Evolutionary conservation across 2,329 filamentous ascomycete genomes (phyloP), one percentile per base, ranked within the genome.

Genomic region (Pestalotiopsis sp.): DNA sequence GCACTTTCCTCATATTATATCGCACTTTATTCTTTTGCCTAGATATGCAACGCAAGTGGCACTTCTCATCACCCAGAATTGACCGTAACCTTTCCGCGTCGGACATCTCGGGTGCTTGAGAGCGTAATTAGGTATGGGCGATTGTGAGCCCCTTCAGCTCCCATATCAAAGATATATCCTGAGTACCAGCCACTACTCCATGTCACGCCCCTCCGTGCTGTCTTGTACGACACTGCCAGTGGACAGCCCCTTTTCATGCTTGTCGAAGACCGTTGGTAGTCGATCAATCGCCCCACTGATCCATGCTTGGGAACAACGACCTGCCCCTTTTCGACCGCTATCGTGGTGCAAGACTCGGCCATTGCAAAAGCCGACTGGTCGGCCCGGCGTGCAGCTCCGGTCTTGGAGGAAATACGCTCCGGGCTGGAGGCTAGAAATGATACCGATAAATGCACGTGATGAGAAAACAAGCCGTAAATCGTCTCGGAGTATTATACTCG

Each of bases 401-500:
- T 59, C 27, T 59, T 12, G 39, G 38, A 49, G 23, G 20, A 49
- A 14, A 14, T 2, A 39, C 38, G 61, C 38, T 23, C 36, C 61
- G 39, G 39, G 38, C 61, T 25, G 49, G 45, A 56, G 27, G 45
- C 41, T 38, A 45, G 25, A 57, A 58, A 25, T 66, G 64, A 56
- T 57, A 45, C 25, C 45, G 64, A 39, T n/a, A 36, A 66, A 61
- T 14, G 65, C 36, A 38, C 23, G 23, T 27, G n/a, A 36, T 45
- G 52, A 61, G 36, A 58, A 52, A 41, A 70, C 68, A 66, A 63
- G 72, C 72, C 74, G 71, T 75, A 72, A 76, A 74, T 76, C 74
- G 70, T 76, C 73, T 68, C 72, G 72, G 73, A 75, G 68, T 72
- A 73, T 73, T 71, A 73, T 75, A 73, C 74, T 74, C 73, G 72